A percentile compares a stretch with the other conserved stretches of the same genome.
Evolutionary conservation across 148 eudicot species (phyloP).

Genomic region (Vaccinium darrowii): DNA sequence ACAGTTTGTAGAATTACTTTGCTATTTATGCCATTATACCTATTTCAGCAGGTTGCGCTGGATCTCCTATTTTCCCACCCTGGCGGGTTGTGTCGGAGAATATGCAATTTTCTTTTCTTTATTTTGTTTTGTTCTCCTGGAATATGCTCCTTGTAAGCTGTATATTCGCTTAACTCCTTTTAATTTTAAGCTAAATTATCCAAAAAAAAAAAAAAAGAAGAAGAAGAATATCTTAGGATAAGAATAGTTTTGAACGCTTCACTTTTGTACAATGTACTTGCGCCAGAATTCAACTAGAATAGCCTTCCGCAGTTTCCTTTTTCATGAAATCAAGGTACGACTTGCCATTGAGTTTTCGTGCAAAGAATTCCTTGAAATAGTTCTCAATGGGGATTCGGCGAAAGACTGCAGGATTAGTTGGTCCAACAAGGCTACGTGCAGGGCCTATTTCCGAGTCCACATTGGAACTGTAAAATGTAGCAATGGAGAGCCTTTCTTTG

Average conservation of each 20-base stretch:
- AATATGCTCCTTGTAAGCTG: too few relatives aligned
- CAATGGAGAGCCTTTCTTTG: slow-evolving; percentile 54
- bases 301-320: not conserved
- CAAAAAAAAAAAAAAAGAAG: not conserved
- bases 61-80: too few relatives aligned
- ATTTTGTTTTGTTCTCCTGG: too few relatives aligned
- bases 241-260: not conserved
- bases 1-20: too few relatives aligned
- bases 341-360: slow-evolving; percentile 44
- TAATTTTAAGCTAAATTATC: too few relatives aligned
- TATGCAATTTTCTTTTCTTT: too few relatives aligned
- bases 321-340: slow-evolving; percentile 46
- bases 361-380: slow-evolving; percentile 47
- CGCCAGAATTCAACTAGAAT: not conserved
- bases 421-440: slow-evolving; percentile 39
- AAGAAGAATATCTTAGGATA: not conserved
- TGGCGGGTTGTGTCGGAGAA: too few relatives aligned
- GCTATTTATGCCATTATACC: too few relatives aligned
- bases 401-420: slow-evolving; percentile 38
- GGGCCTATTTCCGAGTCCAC: slow-evolving; percentile 53
- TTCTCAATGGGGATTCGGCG: slow-evolving; percentile 27
- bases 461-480: slow-evolving; percentile 45
- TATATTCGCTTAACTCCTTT: too few relatives aligned
- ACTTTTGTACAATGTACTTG: not conserved
- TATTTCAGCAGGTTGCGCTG: too few relatives aligned